These are phyloP conservation scores for Papiliotrema laurentii DNA, from an alignment of 1,284 basidiomycete genomes.

Conservation along the genomic window DNA sequence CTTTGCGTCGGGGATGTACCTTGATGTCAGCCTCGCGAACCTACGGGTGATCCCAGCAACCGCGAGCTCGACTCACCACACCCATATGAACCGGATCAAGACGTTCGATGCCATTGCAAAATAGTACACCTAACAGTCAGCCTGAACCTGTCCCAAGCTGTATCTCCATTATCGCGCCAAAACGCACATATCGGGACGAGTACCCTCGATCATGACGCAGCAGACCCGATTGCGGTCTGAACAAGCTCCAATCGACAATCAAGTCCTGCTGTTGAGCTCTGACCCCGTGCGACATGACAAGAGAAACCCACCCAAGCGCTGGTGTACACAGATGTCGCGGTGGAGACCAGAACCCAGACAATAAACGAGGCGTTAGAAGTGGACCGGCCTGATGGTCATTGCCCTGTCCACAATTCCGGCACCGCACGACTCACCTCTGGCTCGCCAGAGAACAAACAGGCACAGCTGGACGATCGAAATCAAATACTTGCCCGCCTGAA, in stretches of 20 bases:
- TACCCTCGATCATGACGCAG: slow-evolving; percentile 74
- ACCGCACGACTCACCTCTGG: slow-evolving; percentile 52
- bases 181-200: slow-evolving; percentile 44
- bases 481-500: slow-evolving; percentile 72
- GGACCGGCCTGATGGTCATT: background rate
- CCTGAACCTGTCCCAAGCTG: background rate
- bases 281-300: background rate
- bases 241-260: slow-evolving; percentile 57
- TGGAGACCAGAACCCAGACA: slow-evolving; percentile 60
- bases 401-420: background rate
- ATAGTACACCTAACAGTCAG: slow-evolving; percentile 47
- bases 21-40: background rate
- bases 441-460: slow-evolving; percentile 69
- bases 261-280: slow-evolving; percentile 52
- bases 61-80: slow-evolving; percentile 51
- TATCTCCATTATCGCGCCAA: background rate
- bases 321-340: slow-evolving; percentile 65
- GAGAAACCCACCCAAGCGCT: slow-evolving; percentile 65
- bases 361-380: slow-evolving; percentile 54
- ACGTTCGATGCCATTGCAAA: slow-evolving; percentile 59
- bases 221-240: slow-evolving; percentile 62
- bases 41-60: background rate
- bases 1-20: slow-evolving; percentile 61
- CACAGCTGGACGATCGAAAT: slow-evolving; percentile 61
- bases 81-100: slow-evolving; percentile 73